Percentiles rank a stretch among this genome's conserved stretches.
phyloP scores from a whole-genome alignment of 148 eudicot species.

The Gaultheria prostrata region DNA sequence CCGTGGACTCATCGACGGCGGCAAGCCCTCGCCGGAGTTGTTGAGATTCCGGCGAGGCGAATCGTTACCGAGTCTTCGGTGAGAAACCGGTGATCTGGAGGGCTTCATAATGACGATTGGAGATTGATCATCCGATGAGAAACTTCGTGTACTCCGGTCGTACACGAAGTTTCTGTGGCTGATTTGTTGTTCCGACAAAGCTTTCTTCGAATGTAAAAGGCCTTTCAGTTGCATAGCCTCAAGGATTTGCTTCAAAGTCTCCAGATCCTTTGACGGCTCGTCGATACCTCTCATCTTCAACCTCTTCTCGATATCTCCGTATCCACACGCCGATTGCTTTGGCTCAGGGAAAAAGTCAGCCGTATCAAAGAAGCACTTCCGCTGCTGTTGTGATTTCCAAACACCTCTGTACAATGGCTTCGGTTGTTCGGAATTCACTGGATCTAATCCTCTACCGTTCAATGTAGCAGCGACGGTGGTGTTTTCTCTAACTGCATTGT shows the following conservation, averaged over 20 bases:
- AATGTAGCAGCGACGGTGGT: conserved; percentile 16
- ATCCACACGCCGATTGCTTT: conserved; percentile 38
- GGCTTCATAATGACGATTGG: conserved; percentile 68
- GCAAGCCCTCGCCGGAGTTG: conserved; percentile 28
- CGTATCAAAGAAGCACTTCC: conserved; percentile 59
- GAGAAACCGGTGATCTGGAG: conserved; percentile 27
- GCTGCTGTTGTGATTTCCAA: conserved; percentile 34
- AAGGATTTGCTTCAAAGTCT: conserved; percentile 76
- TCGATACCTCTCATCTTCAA: conserved; percentile 80
- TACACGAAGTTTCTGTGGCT: conserved; percentile 40
- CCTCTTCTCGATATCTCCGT: conserved; percentile 64
- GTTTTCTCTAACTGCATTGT: conserved; percentile 9
- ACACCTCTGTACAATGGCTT: conserved; percentile 17
- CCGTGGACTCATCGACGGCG: conserved; percentile 44
- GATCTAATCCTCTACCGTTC: conserved; percentile 17
- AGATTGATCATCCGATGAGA: conserved; percentile 33
- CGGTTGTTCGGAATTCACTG: conserved; percentile 9
- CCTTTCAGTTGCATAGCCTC: conserved; percentile 94
- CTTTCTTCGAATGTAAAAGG: conserved; percentile 53
- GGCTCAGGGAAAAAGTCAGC: conserved; percentile 77
- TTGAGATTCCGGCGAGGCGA: conserved; percentile 28
- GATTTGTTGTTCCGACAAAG: conserved; percentile 12
- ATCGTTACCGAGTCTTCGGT: conserved; percentile 23
- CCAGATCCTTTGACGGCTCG: conserved; percentile 70
- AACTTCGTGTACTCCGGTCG: conserved; percentile 26